Conservation (phyloP, 1,139 yeast genomes). For the Arxiozyma slooffiae region DNA sequence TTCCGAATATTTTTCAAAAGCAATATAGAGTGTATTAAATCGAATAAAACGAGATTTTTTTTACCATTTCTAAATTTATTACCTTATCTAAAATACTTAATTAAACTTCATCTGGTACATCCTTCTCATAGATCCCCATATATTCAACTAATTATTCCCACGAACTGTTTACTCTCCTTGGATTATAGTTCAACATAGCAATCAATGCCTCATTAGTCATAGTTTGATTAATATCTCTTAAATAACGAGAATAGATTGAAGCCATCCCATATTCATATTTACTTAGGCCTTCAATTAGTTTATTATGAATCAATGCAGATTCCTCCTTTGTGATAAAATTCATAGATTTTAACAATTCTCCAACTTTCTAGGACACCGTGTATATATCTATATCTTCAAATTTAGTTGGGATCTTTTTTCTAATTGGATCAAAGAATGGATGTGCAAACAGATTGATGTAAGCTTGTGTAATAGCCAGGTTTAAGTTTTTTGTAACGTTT, state of each 20-base stretch:
- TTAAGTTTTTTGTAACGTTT: constrained; percentile 2
- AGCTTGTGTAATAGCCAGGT: constrained; percentile 4
- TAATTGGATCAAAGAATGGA: constrained; percentile 15
- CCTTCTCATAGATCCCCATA: constrained; percentile 3
- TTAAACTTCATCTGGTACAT: constrained; percentile 15
- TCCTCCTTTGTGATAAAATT: constrained; percentile 9
- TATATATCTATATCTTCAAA: constrained; percentile 15
- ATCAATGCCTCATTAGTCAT: constrained; percentile 15
- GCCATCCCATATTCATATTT: constrained; percentile 23
- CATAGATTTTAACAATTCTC: constrained; percentile 7
- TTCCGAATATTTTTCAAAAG: constrained; percentile 10
- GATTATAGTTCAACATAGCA: constrained; percentile 23
- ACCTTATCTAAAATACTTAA: constrained; percentile 14
- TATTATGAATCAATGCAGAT: constrained; percentile 19
- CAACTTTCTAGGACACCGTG: constrained; percentile 14
- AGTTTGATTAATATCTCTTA: constrained; percentile 12
- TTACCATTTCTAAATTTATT: constrained; percentile 20
- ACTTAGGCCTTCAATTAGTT: constrained; percentile 22
- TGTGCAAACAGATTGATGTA: constrained; percentile 11
- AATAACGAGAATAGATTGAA: constrained; percentile 18
- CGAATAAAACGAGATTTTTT: constrained; percentile 9
- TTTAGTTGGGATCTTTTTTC: constrained; percentile 7
- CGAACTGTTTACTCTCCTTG: constrained; percentile 26
- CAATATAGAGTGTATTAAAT: constrained; percentile 14
- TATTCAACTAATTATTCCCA: constrained; percentile 23